These are phyloP conservation scores for Wolfiporia cocos DNA, from an alignment of 1,284 basidiomycete genomes.

Conservation along the genomic window DNA sequence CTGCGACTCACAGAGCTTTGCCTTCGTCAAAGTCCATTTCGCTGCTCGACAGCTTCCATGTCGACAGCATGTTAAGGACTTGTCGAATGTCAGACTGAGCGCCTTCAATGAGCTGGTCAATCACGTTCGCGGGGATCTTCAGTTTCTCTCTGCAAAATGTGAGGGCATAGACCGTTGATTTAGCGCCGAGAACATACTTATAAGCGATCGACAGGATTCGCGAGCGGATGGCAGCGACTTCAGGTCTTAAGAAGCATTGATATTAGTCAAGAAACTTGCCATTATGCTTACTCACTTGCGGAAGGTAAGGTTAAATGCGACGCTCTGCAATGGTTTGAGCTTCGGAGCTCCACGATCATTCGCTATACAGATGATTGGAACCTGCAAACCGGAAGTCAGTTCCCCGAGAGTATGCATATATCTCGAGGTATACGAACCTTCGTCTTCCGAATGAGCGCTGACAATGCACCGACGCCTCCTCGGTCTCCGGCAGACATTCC, in stretches of 20 bases:
- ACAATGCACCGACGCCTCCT: slow-evolving; percentile 92
- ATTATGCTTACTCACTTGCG: slow-evolving; percentile 63
- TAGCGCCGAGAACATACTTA: slow-evolving; percentile 70
- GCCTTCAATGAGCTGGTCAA: slow-evolving; percentile 88
- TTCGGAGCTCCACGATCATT: slow-evolving; percentile 88
- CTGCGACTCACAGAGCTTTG: slow-evolving; percentile 71
- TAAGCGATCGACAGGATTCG: slow-evolving; percentile 84
- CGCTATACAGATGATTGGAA: slow-evolving; percentile 97
- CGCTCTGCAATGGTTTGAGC: slow-evolving; percentile 80
- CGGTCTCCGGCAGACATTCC: slow-evolving; percentile 98
- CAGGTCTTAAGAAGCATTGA: no score
- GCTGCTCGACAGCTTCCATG: slow-evolving; percentile 79
- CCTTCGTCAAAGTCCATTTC: slow-evolving; percentile 89
- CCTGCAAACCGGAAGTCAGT: slow-evolving; percentile 34
- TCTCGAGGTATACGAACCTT: slow-evolving; percentile 43
- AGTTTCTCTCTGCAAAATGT: slow-evolving; percentile 75
- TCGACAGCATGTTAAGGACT: slow-evolving; percentile 96
- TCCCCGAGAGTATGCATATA: not conserved
- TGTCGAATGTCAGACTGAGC: slow-evolving; percentile 95
- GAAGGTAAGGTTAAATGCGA: slow-evolving; percentile 77
- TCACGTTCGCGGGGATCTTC: slow-evolving; percentile 84
- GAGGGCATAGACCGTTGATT: not conserved
- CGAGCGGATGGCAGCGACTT: slow-evolving; percentile 70
- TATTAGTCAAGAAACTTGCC: no score
- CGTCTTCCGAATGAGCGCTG: slow-evolving; percentile 90